Base-by-base conservation (phyloP, 306 rosid genomes). In the Quercus ilex region DNA sequence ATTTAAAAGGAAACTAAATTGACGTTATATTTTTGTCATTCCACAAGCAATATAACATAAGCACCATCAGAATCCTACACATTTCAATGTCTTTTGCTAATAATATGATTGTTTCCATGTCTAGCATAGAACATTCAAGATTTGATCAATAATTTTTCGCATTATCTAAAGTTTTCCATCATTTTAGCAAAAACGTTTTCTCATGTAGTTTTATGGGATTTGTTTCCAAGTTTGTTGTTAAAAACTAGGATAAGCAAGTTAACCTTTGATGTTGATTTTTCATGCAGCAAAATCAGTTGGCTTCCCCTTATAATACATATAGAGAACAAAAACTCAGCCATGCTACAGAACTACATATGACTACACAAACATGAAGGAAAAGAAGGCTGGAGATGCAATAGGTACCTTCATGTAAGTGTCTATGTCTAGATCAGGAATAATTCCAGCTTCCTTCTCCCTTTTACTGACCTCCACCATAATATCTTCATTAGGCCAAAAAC, bases 371-470 rank as follows among this genome's bases (percentile, higher is more conserved):
- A 5, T 62, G 33, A 77, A 17, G 1, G 46, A 5, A 57, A 5
- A 15, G 20, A 57, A 57, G 18, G 13, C 28, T 8, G 5, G 23
- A 79, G 59, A 33, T 53, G 65, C 17, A 53, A 26, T 5, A 4
- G 6, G 74, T 82, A 92, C 94, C 96, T 93, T 93, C 97, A 93
- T 93, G 81, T 91, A 91, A 53, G 94, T 88, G 80, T 92, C 96
- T 71, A 89, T 20, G 59, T 92, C 97, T n/a, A 86, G 91, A 74
- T 92, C 87, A 6, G 97, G 96, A 69, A 91, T 75, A 71, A 92
- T 82, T 59, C 94, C 91, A 35, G 75, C 88, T 68, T 89, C 90
- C 70, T 84, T 89, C 89, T 92, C 96, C 57, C 83, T 91, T 82
- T 78, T 84, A 82, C 85, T 79, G 73, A 92, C 85, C 79, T 92